phyloP scores from a whole-genome alignment of 176 grass and related monocot genomes.

The Juncus effusus region DNA sequence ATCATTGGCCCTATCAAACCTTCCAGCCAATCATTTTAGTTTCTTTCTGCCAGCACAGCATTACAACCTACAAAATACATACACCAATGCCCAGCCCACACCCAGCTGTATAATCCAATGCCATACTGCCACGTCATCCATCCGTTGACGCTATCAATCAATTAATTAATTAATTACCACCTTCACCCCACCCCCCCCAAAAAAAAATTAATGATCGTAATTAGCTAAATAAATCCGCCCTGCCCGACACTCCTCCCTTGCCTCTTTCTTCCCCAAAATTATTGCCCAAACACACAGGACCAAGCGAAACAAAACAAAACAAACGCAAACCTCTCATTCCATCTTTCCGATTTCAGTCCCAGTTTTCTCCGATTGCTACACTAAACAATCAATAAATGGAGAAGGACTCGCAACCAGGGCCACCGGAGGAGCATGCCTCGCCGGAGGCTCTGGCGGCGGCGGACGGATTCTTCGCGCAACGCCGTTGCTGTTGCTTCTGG shows the following conservation, averaged over 20 bases:
- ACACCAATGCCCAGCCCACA: too few species aligned
- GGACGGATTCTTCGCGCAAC: slow-evolving; percentile 37
- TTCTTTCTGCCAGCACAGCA: neutral
- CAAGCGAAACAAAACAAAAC: neutral
- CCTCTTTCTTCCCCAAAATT: slow-evolving; percentile 19
- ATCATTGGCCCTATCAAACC: neutral
- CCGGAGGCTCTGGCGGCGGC: slow-evolving; percentile 27
- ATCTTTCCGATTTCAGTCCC: too few species aligned
- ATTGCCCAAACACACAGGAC: slow-evolving; percentile 4
- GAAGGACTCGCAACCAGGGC: slow-evolving; percentile 11
- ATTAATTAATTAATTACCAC: too few species aligned
- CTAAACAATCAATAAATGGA: neutral
- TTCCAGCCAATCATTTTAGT: neutral
- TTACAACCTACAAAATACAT: neutral
- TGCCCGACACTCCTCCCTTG: too few species aligned
- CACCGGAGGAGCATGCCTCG: neutral
- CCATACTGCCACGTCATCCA: too few species aligned
- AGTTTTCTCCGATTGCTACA: too few species aligned
- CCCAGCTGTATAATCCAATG: too few species aligned
- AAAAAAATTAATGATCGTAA: too few species aligned
- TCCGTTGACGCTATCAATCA: too few species aligned
- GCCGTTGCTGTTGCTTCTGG: slow-evolving; percentile 72
- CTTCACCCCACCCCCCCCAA: too few species aligned
- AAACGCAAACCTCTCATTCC: too few species aligned
- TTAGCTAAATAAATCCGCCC: too few species aligned